Evolutionary conservation across 176 grass and related monocot genomes (phyloP).

Genomic region (Oryza longistaminata): DNA sequence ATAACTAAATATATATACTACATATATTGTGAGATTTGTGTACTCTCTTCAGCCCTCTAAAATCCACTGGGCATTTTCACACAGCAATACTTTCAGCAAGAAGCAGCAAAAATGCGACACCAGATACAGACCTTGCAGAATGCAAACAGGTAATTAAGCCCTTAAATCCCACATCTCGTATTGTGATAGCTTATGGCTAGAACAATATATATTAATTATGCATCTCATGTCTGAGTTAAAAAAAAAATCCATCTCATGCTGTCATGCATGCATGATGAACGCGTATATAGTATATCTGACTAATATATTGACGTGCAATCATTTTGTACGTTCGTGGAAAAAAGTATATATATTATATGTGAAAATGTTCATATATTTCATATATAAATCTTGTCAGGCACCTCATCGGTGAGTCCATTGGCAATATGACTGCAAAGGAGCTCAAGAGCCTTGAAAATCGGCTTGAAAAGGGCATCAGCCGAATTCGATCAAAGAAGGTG

Average conservation of each 20-base stretch:
- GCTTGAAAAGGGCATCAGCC: conserved; percentile 62
- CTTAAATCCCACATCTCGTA: background rate
- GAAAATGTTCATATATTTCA: too few species aligned
- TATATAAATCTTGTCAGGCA: conserved; percentile 46
- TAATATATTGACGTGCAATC: too few species aligned
- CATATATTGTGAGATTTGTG: background rate
- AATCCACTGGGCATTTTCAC: background rate
- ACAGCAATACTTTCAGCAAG: conserved; percentile 86
- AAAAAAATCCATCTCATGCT: background rate
- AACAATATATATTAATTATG: background rate
- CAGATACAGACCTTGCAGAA: conserved; percentile 81
- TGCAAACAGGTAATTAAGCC: conserved; percentile 52
- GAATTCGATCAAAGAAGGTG: conserved; percentile 82
- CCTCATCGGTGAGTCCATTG: conserved; percentile 66
- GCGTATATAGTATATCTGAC: background rate
- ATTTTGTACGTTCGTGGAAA: too few species aligned
- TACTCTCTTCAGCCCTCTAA: background rate
- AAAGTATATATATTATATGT: too few species aligned
- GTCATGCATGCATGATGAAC: background rate
- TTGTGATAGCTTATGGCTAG: background rate
- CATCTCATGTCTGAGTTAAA: background rate
- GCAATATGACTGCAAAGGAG: conserved; percentile 69
- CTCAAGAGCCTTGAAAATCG: conserved; percentile 69
- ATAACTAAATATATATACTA: background rate
- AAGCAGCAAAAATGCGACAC: conserved; percentile 58